Base-by-base conservation (phyloP, 1,139 yeast species). In the Nakaseomyces uthaithaninus region DNA sequence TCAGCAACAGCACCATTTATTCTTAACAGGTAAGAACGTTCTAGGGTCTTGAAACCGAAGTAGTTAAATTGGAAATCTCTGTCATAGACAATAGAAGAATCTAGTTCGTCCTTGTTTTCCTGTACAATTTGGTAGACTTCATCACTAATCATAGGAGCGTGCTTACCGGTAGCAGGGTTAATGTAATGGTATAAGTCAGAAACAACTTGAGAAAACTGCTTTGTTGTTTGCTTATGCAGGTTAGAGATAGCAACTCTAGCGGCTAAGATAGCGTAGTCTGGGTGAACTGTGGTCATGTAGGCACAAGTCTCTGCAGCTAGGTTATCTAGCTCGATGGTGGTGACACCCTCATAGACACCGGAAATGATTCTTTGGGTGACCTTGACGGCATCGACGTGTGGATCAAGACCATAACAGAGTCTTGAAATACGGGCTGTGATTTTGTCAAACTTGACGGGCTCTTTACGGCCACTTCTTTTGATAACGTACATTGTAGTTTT, bases 221-320 rank as follows among this genome's bases (percentile, higher is more conserved):
- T 82, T 55, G 84, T 80, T 45, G 96, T 84, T 42, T 84, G 94
- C 65, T 85, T 87, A 69, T 89, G 96, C 60, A 89, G 72, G 63
- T 86, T 85, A 35, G 94, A 80, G 38, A 89, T 83, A 27, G 95
- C 95, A 47, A 91, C 80, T 66, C 98, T 80, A 24, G 97, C 97
- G 39, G 96, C 98, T 52, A 91, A 73, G 34, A 78, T 77, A 36
- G 96, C 95, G 56, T 91, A 89, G 65, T 91, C 97, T 17, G 97
- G 97, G 63, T 91, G 98, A 45, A 82, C 77, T 15, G 97, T 91
- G 47, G 96, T 85, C 95, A 89, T 82, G 57, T 84, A 82, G 33
- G 97, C 97, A 43, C 96, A 93, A 30, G 97, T 87, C 66, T 91
- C 98, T 33, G 96, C 95, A 38, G 95, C 94, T 55, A 93, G 73